These are phyloP conservation scores for Termitomyces heimii DNA, from an alignment of 768 basidiomycete genomes.

Conservation along the genomic window DNA sequence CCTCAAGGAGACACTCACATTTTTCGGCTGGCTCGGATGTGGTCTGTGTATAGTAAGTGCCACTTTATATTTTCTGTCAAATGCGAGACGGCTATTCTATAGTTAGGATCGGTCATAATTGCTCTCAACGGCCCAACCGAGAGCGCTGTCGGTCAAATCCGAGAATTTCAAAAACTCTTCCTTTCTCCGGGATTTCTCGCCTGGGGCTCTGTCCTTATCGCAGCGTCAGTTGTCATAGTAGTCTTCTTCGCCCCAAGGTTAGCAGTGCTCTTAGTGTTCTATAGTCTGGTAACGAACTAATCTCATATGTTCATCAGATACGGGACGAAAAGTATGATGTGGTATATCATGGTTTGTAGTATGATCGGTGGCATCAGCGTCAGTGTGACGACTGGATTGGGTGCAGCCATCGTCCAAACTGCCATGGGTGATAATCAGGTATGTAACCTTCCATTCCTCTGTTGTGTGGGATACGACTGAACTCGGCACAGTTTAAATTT, in stretches of 20 bases:
- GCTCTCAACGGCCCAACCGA: conserved; percentile 57
- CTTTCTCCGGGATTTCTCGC: conserved; percentile 78
- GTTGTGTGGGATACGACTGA: not conserved
- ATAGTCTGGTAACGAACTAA: conserved; percentile 1
- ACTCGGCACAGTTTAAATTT: conserved; percentile 64
- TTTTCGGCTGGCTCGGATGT: conserved; percentile 98
- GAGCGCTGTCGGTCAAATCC: conserved; percentile 61
- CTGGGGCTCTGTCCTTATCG: conserved; percentile 60
- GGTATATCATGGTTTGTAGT: conserved; percentile 92
- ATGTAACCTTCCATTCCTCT: conserved; percentile 11
- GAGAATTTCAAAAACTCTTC: conserved; percentile 73
- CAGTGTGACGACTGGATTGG: conserved; percentile 91
- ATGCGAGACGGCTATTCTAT: conserved; percentile 1
- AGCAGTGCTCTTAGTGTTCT: conserved; percentile 14
- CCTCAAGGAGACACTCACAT: conserved; percentile 86
- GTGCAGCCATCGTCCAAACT: conserved; percentile 82
- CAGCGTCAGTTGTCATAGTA: conserved; percentile 61
- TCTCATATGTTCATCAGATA: conserved; percentile 37
- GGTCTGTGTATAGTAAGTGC: conserved; percentile 81
- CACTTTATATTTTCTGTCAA: conserved; percentile 4
- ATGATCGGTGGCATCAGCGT: conserved; percentile 96
- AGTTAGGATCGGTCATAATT: conserved; percentile 20
- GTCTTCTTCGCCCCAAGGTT: conserved; percentile 80
- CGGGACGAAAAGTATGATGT: conserved; percentile 90
- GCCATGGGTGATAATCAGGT: conserved; percentile 76